Conservation (phyloP, 2,329 filamentous ascomycete genomes). For the Ophiocordyceps sinensis region DNA sequence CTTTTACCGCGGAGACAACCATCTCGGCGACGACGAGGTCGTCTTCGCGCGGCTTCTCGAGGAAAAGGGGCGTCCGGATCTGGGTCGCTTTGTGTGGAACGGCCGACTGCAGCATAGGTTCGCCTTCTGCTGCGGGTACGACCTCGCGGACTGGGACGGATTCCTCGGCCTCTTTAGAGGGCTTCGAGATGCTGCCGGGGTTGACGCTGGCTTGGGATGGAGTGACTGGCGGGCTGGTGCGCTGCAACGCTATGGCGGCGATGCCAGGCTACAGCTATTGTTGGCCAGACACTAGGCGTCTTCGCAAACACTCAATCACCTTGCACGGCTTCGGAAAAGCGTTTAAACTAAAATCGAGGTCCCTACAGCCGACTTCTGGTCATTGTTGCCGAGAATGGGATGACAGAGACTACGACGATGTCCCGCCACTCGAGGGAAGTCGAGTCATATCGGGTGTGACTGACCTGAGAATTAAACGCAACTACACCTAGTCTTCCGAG, state of each 20-base stretch:
- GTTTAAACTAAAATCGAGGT: too few species aligned
- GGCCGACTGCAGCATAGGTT: slow-evolving; percentile 24
- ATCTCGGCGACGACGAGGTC: slow-evolving; percentile 23
- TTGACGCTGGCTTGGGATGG: slow-evolving; percentile 21
- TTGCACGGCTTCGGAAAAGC: too few species aligned
- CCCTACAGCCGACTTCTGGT: too few species aligned
- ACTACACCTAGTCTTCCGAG: too few species aligned
- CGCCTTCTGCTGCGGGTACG: slow-evolving; percentile 25
- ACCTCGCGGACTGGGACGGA: slow-evolving; percentile 25
- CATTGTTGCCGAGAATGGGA: too few species aligned
- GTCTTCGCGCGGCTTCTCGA: slow-evolving; percentile 16
- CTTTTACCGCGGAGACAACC: too few species aligned
- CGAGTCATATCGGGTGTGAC: too few species aligned
- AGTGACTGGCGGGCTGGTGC: slow-evolving; percentile 21
- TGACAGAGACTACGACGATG: too few species aligned
- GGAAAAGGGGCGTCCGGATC: slow-evolving; percentile 18
- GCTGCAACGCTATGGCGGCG: slow-evolving; percentile 18
- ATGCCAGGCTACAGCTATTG: slow-evolving; percentile 9
- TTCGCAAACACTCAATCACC: too few species aligned
- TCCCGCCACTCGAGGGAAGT: too few species aligned
- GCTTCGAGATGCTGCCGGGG: slow-evolving; percentile 18
- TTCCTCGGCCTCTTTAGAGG: slow-evolving; percentile 26
- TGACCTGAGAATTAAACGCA: too few species aligned
- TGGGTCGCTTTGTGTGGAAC: slow-evolving; percentile 21
- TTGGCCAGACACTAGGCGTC: too few species aligned